Percentiles rank a stretch among this genome's conserved stretches.
These are phyloP conservation scores for Solanum sitiens DNA, from an alignment of 257 asterid species.

Conservation along the genomic window DNA sequence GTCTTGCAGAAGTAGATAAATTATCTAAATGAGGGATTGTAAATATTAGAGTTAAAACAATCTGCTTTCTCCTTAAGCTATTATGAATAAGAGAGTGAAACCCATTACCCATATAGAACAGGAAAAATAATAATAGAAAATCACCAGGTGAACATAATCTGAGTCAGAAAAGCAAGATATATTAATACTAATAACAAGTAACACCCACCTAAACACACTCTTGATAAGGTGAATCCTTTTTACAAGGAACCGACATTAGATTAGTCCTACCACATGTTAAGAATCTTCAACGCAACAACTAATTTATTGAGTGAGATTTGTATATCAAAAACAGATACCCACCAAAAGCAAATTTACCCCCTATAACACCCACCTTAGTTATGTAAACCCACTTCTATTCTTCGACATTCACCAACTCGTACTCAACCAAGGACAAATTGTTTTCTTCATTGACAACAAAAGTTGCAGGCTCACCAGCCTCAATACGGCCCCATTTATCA, in stretches of 20 bases:
- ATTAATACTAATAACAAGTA: background rate
- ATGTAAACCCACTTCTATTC: conserved; percentile 11
- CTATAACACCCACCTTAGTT: conserved; percentile 9
- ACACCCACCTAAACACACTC: conserved; percentile 11
- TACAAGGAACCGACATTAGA: conserved; percentile 39
- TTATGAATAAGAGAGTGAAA: background rate
- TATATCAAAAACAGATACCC: conserved; percentile 34
- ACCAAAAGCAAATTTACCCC: conserved; percentile 15
- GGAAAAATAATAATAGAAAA: background rate
- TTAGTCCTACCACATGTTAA: conserved; percentile 30
- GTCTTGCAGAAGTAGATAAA: background rate
- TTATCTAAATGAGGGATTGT: background rate
- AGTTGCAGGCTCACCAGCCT: conserved; percentile 51
- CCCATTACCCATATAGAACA: background rate
- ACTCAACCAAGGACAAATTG: conserved; percentile 66
- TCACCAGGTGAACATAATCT: background rate
- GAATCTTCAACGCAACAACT: conserved; percentile 15
- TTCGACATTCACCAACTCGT: conserved; percentile 60
- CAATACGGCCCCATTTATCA: conserved; percentile 79
- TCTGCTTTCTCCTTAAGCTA: background rate
- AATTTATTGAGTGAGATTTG: conserved; percentile 26
- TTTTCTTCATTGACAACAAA: conserved; percentile 71
- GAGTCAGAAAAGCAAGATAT: background rate
- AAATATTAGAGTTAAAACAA: background rate
- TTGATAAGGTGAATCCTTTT: conserved; percentile 15